Evolutionary conservation across 164 flowering plant genomes (phyloP), one percentile per base, ranked within the genome.

Genomic region (Aristolochia californica): DNA sequence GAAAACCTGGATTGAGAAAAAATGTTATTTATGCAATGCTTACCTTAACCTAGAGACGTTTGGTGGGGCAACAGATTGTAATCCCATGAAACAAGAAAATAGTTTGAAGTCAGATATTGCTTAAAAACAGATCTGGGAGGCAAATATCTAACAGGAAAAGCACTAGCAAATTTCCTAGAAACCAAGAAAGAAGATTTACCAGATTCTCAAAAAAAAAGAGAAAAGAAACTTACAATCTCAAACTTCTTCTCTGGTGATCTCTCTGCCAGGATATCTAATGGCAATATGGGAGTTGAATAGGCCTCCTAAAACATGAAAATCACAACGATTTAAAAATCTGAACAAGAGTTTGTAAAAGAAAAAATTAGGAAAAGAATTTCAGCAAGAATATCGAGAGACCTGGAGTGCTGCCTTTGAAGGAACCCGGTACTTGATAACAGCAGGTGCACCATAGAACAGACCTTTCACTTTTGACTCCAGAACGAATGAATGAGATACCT

Each of bases 261-360:
- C 22, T 89, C 99, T 7, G 94, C 90, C 62, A 89, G 95, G 57
- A 93, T 62, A 59, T 89, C 97, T 45, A 89, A 61, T 47, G 97
- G 95, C 47, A 75, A 68, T 13, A 85, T 77, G 10, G 97, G 91
- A 47, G 89, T 83, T 43, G 97, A 87, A 73, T 67, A 84, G 10
- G 97, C 87, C 74, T 71, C 85, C 94, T 88, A 62, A 5, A 67
- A 69, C 27, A 52, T 51, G 23, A 23, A 51, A 51, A 24, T 4
- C n/a, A 11, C 5, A 5, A 5, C 55, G 4, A 23, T 23, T n/a
- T 4, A 2, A 52, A 22, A 24, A 18, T 12, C 10, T 21, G 21
- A 15, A 23, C n/a, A 24, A 1, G 9, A 18, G 3, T 52, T 20
- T n/a, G 22, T 14, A 52, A 52, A 52, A 52, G 14, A n/a, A 20